Conservation (phyloP, 345 rosid species). For the Sisymbrium irio region DNA sequence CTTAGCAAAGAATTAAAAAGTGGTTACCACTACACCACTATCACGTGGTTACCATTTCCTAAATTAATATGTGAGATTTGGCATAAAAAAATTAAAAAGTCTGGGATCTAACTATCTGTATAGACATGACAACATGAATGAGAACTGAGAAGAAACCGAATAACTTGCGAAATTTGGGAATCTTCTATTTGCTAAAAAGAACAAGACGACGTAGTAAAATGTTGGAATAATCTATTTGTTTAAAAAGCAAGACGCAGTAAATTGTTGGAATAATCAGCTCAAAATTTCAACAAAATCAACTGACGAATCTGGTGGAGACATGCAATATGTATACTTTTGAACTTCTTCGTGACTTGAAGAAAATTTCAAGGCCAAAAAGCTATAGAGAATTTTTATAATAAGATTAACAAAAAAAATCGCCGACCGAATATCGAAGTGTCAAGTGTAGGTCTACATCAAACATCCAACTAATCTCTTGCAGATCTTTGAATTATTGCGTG, state of each 20-base stretch:
- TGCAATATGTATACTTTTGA: background rate
- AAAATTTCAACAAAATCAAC: background rate
- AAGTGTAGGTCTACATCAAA: background rate
- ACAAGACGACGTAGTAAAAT: background rate
- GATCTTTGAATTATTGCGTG: background rate
- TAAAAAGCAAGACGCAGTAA: background rate
- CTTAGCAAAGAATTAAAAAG: too few relatives aligned
- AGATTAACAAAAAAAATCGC: background rate
- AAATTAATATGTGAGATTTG: too few relatives aligned
- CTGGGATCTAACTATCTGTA: too few relatives aligned
- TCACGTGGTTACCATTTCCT: too few relatives aligned
- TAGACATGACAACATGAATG: too few relatives aligned
- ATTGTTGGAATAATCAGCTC: background rate
- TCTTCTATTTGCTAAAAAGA: background rate
- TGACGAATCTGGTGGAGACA: background rate
- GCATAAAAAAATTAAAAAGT: too few relatives aligned
- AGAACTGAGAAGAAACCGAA: too few relatives aligned
- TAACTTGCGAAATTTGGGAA: too few relatives aligned
- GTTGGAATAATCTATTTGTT: background rate
- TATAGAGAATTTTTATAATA: background rate
- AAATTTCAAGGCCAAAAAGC: background rate
- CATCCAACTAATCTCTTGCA: constrained; percentile 11
- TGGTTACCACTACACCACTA: too few relatives aligned
- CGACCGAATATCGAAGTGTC: background rate
- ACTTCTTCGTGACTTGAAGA: background rate